phyloP scores from a whole-genome alignment of 2,329 filamentous ascomycete species.

The Microcyclospora pomicola region DNA sequence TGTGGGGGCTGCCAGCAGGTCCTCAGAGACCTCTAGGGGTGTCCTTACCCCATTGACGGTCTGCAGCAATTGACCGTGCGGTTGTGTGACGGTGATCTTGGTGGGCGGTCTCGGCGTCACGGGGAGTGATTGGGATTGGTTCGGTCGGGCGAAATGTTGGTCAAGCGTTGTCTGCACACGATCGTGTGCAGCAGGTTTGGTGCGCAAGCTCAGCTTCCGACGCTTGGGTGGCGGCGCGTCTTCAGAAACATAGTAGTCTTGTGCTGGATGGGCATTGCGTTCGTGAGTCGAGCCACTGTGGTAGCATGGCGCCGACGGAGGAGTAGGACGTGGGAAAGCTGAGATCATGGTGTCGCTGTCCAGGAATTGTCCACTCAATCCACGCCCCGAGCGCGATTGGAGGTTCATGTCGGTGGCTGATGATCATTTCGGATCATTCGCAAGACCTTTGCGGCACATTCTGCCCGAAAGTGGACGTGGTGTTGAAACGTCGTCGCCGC shows the following conservation, averaged over 20 bases:
- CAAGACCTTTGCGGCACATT: background rate
- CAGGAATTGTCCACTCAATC: no score
- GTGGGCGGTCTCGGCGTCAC: conserved; percentile 24
- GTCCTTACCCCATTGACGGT: conserved; percentile 30
- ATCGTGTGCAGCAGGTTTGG: conserved; percentile 4
- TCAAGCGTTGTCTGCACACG: conserved; percentile 15
- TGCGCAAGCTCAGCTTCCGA: conserved; percentile 15
- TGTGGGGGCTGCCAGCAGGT: conserved; percentile 5
- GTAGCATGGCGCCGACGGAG: background rate
- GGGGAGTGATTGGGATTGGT: conserved; percentile 4
- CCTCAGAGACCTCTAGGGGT: conserved; percentile 12
- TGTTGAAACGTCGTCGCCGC: background rate
- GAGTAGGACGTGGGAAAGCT: background rate
- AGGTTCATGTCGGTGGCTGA: conserved; percentile 2
- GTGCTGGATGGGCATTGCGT: conserved; percentile 1
- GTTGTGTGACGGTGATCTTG: conserved; percentile 29
- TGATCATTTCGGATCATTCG: background rate
- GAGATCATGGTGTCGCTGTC: background rate
- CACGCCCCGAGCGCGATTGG: conserved; percentile 3
- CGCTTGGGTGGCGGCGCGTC: conserved; percentile 17
- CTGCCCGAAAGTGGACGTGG: background rate
- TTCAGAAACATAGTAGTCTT: conserved; percentile 2
- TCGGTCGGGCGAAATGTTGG: conserved; percentile 6
- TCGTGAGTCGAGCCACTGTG: background rate
- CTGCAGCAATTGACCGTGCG: conserved; percentile 28